phyloP scores from a whole-genome alignment of 192 early-diverging fungal genomes.

The Mortierella hygrophila region DNA sequence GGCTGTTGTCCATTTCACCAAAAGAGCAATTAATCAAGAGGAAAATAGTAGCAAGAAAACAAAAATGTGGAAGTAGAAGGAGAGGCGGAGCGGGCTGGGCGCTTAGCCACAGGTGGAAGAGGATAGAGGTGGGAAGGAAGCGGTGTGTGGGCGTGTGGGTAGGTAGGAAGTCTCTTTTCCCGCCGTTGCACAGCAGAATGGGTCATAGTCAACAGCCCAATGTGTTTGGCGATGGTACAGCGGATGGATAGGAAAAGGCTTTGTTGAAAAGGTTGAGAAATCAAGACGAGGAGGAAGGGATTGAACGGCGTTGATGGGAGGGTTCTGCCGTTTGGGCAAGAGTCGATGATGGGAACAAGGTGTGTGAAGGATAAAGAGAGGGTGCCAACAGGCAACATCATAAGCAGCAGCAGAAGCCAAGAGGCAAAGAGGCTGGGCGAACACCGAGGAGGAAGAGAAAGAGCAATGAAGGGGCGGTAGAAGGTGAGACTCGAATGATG shows the following conservation, averaged over 20 bases:
- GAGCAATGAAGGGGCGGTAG: no score
- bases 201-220: background rate
- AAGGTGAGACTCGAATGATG: background rate
- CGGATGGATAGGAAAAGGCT: background rate
- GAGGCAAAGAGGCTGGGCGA: background rate
- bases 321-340: background rate
- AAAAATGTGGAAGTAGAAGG: background rate
- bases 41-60: background rate
- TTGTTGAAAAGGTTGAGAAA: background rate
- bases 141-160: no score
- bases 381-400: background rate
- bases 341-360: background rate
- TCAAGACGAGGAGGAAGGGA: background rate
- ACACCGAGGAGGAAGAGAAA: background rate
- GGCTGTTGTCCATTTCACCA: conserved; percentile 12
- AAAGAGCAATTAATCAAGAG: conserved; percentile 4
- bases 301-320: background rate
- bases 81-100: background rate
- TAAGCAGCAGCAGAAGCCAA: background rate
- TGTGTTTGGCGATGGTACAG: background rate
- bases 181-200: background rate
- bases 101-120: background rate
- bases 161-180: background rate
- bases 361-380: background rate
- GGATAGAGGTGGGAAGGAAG: background rate